Evolutionary conservation across 768 basidiomycete species (phyloP).

Genomic region (Agaricus subrufescens): DNA sequence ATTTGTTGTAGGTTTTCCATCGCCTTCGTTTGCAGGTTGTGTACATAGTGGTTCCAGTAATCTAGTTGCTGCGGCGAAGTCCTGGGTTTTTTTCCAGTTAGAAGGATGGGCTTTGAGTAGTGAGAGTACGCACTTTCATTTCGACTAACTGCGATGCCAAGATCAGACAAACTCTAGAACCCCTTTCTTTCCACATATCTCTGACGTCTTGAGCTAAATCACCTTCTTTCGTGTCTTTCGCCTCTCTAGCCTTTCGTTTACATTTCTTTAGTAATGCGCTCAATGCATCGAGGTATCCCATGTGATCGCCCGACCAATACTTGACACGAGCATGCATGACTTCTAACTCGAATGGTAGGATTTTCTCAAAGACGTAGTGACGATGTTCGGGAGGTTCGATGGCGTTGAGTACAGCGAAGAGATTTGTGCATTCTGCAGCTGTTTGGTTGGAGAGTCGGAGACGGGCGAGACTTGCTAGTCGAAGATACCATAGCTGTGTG

Average conservation of each 20-base stretch:
- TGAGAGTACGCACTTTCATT: conserved; percentile 56
- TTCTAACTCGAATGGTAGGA: conserved; percentile 58
- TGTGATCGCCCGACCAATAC: conserved; percentile 80
- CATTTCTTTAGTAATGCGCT: conserved; percentile 59
- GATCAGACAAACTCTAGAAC: conserved; percentile 69
- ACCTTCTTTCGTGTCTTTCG: conserved; percentile 10
- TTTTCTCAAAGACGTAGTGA: conserved; percentile 51
- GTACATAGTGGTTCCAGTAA: conserved; percentile 65
- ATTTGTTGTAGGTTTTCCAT: conserved; percentile 24
- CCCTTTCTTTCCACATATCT: conserved; percentile 83
- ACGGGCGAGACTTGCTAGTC: conserved; percentile 72
- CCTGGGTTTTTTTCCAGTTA: conserved; percentile 31
- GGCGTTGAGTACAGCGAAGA: conserved; percentile 65
- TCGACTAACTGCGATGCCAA: conserved; percentile 80
- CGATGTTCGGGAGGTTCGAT: conserved; percentile 51
- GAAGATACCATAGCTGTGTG: conserved; percentile 75
- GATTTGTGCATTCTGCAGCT: conserved; percentile 78
- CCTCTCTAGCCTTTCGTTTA: conserved; percentile 42
- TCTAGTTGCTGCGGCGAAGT: conserved; percentile 61
- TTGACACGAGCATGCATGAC: conserved; percentile 71
- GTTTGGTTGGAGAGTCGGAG: conserved; percentile 84
- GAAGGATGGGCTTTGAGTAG: no score
- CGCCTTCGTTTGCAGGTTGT: conserved; percentile 21
- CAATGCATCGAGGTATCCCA: conserved; percentile 77
- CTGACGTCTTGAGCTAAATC: conserved; percentile 24